These are phyloP conservation scores for Cladosporium phlei DNA, from an alignment of 2,329 filamentous ascomycete species.

Conservation along the genomic window DNA sequence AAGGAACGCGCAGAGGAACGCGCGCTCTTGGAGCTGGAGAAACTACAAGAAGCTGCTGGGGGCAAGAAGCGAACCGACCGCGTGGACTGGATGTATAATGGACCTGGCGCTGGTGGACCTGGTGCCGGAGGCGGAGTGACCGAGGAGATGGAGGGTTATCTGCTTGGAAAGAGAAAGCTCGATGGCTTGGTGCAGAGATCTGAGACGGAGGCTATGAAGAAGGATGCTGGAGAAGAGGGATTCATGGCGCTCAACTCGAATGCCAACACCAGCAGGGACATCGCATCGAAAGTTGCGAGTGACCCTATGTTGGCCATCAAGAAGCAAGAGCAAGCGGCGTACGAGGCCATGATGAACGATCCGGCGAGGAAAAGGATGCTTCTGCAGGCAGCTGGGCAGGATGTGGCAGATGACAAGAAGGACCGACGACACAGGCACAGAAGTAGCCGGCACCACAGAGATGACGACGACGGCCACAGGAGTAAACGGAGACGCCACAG, in stretches of 20 bases:
- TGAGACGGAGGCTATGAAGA: conserved; percentile 75
- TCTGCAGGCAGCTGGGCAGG: conserved; percentile 46
- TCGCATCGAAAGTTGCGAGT: conserved; percentile 77
- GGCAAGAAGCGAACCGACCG: conserved; percentile 73
- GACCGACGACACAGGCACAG: conserved; percentile 29
- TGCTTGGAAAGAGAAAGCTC: conserved; percentile 87
- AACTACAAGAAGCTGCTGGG: conserved; percentile 81
- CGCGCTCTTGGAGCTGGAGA: conserved; percentile 84
- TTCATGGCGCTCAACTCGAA: conserved; percentile 54
- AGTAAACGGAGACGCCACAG: conserved; percentile 31
- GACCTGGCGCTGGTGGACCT: conserved; percentile 70
- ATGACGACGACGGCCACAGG: conserved; percentile 29
- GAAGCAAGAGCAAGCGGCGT: conserved; percentile 62
- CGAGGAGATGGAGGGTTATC: conserved; percentile 89
- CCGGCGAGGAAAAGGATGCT: conserved; percentile 64
- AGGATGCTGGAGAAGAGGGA: conserved; percentile 48
- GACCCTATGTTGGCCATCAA: conserved; percentile 93
- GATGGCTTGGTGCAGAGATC: conserved; percentile 80
- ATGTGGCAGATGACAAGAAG: conserved; percentile 24
- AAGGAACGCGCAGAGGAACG: conserved; percentile 94
- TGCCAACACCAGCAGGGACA: conserved; percentile 72
- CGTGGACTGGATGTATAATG: conserved; percentile 98
- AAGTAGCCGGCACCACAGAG: conserved; percentile 20
- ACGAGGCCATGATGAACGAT: conserved; percentile 68
- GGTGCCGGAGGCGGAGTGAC: conserved; percentile 57